A percentile compares a stretch with the other conserved stretches of the same genome.
These are phyloP conservation scores for Halophytophthora batemanensis DNA, from an alignment of 352 stramenopile species.

Conservation along the genomic window DNA sequence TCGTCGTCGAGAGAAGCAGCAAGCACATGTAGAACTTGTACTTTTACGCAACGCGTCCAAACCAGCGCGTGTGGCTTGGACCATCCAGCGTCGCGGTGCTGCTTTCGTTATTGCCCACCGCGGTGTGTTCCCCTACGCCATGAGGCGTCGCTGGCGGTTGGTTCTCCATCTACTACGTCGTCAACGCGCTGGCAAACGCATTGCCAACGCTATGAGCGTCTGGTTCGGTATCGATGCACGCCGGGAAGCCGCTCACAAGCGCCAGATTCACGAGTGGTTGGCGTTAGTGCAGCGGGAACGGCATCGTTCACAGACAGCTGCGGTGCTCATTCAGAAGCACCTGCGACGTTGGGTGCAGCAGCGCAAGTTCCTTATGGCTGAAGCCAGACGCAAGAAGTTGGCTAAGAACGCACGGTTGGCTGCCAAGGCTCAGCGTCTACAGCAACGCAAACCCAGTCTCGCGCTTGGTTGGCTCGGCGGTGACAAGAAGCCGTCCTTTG, in stretches of 20 bases:
- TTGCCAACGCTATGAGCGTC: conserved; percentile 11
- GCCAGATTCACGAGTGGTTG: conserved; percentile 27
- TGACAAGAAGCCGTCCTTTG: conserved; percentile 2
- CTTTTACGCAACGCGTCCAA: conserved; percentile 39
- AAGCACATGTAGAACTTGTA: conserved; percentile 27
- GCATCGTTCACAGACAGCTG: conserved; percentile 9
- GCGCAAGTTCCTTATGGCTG: conserved; percentile 32
- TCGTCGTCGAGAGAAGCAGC: conserved; percentile 16
- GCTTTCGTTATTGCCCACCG: conserved; percentile 39
- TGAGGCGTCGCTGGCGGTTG: conserved; percentile 29
- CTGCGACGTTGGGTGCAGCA: conserved; percentile 45
- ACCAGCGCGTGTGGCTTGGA: conserved; percentile 36
- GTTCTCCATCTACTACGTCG: conserved; percentile 20
- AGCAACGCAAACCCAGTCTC: conserved; percentile 1
- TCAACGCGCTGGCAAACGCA: conserved; percentile 14
- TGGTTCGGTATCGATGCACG: conserved; percentile 18
- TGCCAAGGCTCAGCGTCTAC: conserved; percentile 16
- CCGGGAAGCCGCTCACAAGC: conserved; percentile 9
- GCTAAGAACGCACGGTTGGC: conserved; percentile 22
- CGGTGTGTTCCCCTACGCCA: conserved; percentile 39
- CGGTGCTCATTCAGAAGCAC: conserved; percentile 46
- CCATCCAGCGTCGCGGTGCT: conserved; percentile 43
- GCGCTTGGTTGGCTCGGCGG: background rate
- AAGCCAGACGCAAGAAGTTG: conserved; percentile 27
- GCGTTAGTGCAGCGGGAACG: conserved; percentile 23